Base-by-base conservation (phyloP, 1,139 yeast genomes). In the Geotrichum armillariae region DNA sequence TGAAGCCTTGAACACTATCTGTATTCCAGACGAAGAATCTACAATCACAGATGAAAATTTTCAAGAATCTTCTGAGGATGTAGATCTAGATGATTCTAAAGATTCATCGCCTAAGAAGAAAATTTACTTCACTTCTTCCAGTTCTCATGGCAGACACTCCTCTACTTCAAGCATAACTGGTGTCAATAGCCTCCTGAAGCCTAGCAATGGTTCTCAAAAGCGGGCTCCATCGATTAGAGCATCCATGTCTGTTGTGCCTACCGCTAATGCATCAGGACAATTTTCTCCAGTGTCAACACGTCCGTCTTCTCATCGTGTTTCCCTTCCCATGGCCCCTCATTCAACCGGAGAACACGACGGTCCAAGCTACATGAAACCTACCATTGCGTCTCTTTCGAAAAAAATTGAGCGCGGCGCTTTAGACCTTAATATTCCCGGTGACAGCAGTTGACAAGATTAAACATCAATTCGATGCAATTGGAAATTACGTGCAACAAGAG, bases 311-410 rank as follows among this genome's bases (percentile, higher is more conserved):
- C 45, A 41, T n/a, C 45, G 45, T n/a, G 32, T 41, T 3, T 41
- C 45, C 5, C 22, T 41, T 5, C 38, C 45, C 9, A 12, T 41
- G 29, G 38, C 32, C 3, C 32, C 45, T 21, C 11, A 20, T 12
- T 12, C 12, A 6, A 37, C 22, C n/a, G 7, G 14, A 5, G n/a
- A 20, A 11, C 25, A 14, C 14, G 20, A 9, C 3, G 43, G 43
- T 20, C 51, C 51, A 14, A 20, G 47, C 11, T 48, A 42, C 45
- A 48, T 48, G 51, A 33, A 25, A 31, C 51, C 51, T 2, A 48
- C 51, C 9, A 31, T 42, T 25, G 43, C 51, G 29, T 48, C 51
- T 20, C 47, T 48, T 21, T 33, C 40, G 6, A 48, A 48, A 32
- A 47, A 34, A 18, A 36, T 38, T 7, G 45, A 25, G 12, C 46